Percentiles rank a stretch among this genome's conserved stretches.
These are phyloP conservation scores for Panus rudis DNA, from an alignment of 768 basidiomycete species.

Conservation along the genomic window DNA sequence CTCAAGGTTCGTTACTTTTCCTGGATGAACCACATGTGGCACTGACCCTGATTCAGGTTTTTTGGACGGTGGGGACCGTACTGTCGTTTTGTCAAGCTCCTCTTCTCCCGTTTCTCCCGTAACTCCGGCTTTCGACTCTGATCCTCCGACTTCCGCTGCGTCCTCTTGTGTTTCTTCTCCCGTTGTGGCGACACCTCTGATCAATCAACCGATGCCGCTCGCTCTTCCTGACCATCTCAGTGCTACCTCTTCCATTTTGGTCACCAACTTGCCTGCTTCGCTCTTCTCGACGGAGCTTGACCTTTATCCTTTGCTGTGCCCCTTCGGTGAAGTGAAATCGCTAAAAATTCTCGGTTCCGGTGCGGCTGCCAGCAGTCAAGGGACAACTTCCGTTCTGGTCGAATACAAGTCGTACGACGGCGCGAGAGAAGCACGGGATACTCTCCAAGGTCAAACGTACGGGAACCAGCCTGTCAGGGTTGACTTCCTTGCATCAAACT, in stretches of 20 bases:
- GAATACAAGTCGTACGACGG: slow-evolving; percentile 48
- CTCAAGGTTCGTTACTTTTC: slow-evolving; percentile 46
- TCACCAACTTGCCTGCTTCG: slow-evolving; percentile 57
- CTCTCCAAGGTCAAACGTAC: slow-evolving; percentile 58
- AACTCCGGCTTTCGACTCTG: slow-evolving; percentile 11
- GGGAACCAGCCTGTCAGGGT: slow-evolving; percentile 36
- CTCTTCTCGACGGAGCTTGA: slow-evolving; percentile 64
- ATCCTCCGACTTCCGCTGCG: slow-evolving; percentile 8
- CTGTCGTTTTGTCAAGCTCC: slow-evolving; percentile 50
- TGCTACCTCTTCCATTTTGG: slow-evolving; percentile 27
- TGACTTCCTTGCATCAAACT: slow-evolving; percentile 26
- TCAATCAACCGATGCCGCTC: neutral
- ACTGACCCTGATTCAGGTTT: slow-evolving; percentile 42
- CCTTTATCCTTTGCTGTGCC: slow-evolving; percentile 65
- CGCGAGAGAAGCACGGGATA: slow-evolving; percentile 59
- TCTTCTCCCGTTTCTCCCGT: slow-evolving; percentile 23
- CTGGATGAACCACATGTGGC: neutral
- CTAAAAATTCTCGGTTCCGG: slow-evolving; percentile 40
- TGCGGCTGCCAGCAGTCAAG: slow-evolving; percentile 27
- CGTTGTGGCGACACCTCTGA: slow-evolving; percentile 2
- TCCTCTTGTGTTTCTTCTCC: slow-evolving; percentile 1
- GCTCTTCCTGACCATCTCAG: slow-evolving; percentile 6
- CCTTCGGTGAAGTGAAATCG: slow-evolving; percentile 62
- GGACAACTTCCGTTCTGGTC: slow-evolving; percentile 51
- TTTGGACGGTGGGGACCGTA: slow-evolving; percentile 75